Base-by-base conservation (phyloP, 1,139 yeast species). In the Pichia sp. region DNA sequence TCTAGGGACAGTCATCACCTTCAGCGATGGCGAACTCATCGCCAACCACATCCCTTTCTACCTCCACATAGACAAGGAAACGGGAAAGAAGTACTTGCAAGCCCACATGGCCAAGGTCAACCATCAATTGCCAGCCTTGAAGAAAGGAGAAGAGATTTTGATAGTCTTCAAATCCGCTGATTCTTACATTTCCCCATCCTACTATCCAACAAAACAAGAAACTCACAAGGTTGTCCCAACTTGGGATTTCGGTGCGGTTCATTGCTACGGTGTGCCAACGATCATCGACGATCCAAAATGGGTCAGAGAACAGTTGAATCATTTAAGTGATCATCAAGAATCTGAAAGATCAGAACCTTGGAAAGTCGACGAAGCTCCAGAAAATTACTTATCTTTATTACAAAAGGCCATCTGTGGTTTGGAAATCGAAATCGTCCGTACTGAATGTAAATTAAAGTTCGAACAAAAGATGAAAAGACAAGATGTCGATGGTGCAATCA, bases 221-320 rank as follows among this genome's bases (percentile, higher is more conserved):
- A 77, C 83, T 24, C 85, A 81, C 52, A 82, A 81, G 57, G 75
- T 72, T 35, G 90, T 82, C 10, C 88, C 89, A 12, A 83, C 90
- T 0, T 83, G 89, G 90, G 83, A 79, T 62, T 83, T 78, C 66
- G 81, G 79, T 2, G 67, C 79, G 4, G 83, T 78, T 34, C 88
- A 83, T 58, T 71, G 77, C 36, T 68, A 77, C 47, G 89, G 89
- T 4, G 72, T 63, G 38, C 73, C 85, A 10, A 67, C 53, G 18
- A 61, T 83, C 11, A 62, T 77, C 18, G 75, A 71, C 43, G 80
- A 77, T 51, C 63, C 67, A 14, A 72, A 69, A 14, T 79, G 76
- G 68, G 72, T 81, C 5, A 60, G 75, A 46, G 52, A 62, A 2
- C 83, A 78, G 57, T 65, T 83, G 44, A 67, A 69, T 21, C 59